Percentiles rank a stretch among this genome's conserved stretches.
Conservation (phyloP, 2,329 filamentous ascomycete species). For the Cladosporium cucumerinum region DNA sequence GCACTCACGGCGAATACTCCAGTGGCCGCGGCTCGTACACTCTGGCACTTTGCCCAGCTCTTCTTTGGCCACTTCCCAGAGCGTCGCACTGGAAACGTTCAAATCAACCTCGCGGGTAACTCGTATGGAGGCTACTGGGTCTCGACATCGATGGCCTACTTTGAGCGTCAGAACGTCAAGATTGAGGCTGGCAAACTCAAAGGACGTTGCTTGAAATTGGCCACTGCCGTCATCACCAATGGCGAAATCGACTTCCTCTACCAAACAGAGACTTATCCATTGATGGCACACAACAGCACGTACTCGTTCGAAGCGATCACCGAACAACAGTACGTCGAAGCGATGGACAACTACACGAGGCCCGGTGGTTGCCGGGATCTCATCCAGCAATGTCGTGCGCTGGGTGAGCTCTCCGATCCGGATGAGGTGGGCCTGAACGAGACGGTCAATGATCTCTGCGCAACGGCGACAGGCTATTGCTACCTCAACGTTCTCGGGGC, state of each 20-base stretch:
- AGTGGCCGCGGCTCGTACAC: constrained; percentile 36
- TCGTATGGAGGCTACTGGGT: constrained; percentile 58
- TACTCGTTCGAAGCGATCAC: constrained; percentile 59
- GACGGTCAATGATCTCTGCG: constrained; percentile 43
- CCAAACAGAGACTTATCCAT: constrained; percentile 55
- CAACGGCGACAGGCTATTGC: constrained; percentile 22
- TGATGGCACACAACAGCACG: constrained; percentile 60
- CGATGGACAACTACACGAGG: constrained; percentile 43
- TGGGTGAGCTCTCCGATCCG: constrained; percentile 49
- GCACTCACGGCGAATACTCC: constrained; percentile 20
- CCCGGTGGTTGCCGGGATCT: constrained; percentile 50
- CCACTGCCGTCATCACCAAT: constrained; percentile 64
- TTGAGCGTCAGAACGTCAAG: constrained; percentile 58
- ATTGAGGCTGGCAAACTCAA: constrained; percentile 38
- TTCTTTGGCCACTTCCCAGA: constrained; percentile 36
- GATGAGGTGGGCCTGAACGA: constrained; percentile 41
- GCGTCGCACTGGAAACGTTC: constrained; percentile 19
- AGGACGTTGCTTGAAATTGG: constrained; percentile 53
- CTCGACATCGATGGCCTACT: constrained; percentile 52
- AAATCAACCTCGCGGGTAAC: constrained; percentile 24
- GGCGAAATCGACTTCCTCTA: constrained; percentile 64
- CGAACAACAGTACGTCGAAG: constrained; percentile 37
- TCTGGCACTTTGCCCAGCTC: constrained; percentile 61
- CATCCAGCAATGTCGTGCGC: constrained; percentile 49
- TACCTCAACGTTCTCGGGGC: constrained; percentile 18